Evolutionary conservation across 345 rosid genomes (phyloP).

Genomic region (Bruguiera gymnorhiza): DNA sequence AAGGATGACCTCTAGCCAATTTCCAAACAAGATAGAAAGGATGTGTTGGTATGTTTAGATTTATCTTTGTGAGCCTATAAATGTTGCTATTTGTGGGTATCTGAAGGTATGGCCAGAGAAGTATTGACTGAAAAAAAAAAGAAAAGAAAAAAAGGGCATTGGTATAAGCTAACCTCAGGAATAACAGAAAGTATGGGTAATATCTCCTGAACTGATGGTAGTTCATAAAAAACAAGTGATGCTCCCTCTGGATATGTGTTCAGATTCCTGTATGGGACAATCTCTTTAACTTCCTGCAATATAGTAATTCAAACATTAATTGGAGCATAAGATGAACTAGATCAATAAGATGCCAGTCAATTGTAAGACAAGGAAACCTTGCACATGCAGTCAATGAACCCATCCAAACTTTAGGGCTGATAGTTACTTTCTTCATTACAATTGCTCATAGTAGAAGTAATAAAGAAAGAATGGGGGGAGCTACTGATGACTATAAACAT

Average conservation of each 20-base stretch:
- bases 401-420: too few species aligned
- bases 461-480: not conserved
- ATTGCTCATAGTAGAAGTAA: not conserved
- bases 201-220: slow-evolving; percentile 61
- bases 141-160: not conserved
- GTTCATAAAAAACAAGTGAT: slow-evolving; percentile 38
- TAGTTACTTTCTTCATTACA: too few species aligned
- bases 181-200: slow-evolving; percentile 63
- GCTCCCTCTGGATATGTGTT: slow-evolving; percentile 33
- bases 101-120: not conserved
- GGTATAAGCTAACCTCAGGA: slow-evolving; percentile 51
- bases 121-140: too few species aligned
- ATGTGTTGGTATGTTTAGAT: not conserved
- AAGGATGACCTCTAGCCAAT: not conserved
- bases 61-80: not conserved
- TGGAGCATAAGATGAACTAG: not conserved
- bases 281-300: slow-evolving; percentile 43
- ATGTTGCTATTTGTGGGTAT: not conserved
- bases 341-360: not conserved
- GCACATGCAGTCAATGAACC: too few species aligned
- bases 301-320: slow-evolving; percentile 7
- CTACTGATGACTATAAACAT: too few species aligned
- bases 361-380: too few species aligned
- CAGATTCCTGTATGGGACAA: slow-evolving; percentile 27
- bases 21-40: too few species aligned